Evolutionary conservation across 306 rosid genomes (phyloP), one percentile per base, ranked within the genome.

Genomic region (Vigna mungo): DNA sequence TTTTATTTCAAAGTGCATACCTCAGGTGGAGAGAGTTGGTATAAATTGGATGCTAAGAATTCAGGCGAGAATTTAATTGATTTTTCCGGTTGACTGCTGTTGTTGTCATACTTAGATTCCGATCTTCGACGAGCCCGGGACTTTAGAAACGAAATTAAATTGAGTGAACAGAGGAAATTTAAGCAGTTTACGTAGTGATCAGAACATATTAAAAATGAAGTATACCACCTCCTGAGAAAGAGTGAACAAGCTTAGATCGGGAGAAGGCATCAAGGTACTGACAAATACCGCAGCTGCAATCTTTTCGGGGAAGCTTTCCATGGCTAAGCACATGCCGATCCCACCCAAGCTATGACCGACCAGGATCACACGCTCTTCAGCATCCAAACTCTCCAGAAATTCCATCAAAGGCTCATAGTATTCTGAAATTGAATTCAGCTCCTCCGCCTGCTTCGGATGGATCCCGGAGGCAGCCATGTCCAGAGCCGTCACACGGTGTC

Each of bases 281-380:
- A 78, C 76, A 62, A 78, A 92, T 0, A 87, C 91, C 2, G 89
- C 90, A 7, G 32, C 91, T 2, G 85, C 71, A 16, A 92, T 74
- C 41, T 78, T 92, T 6, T 53, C 21, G 1, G 92, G 94, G 58
- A 86, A 90, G 21, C 10, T 69, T 75, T 89, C 89, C 92, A 93
- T 89, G 78, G 94, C 92, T 51, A 79, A 27, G 11, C 92, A 73
- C 30, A 87, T 76, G 47, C 72, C 39, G 4, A 53, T 9, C 0
- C 95, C 90, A 10, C 97, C 93, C 14, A 72, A 4, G 84, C 93
- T 84, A 39, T 85, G 90, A 2, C 87, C 93, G 2, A 92, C 95
- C 17, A 90, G 64, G 53, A 92, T 83, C 1, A 92, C 87, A 81
- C 69, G 63, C 49, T 90, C 87, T 3, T 79, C 79, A 21, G 54